phyloP scores from a whole-genome alignment of 2,329 filamentous ascomycete genomes.

The Colletotrichum melonis region DNA sequence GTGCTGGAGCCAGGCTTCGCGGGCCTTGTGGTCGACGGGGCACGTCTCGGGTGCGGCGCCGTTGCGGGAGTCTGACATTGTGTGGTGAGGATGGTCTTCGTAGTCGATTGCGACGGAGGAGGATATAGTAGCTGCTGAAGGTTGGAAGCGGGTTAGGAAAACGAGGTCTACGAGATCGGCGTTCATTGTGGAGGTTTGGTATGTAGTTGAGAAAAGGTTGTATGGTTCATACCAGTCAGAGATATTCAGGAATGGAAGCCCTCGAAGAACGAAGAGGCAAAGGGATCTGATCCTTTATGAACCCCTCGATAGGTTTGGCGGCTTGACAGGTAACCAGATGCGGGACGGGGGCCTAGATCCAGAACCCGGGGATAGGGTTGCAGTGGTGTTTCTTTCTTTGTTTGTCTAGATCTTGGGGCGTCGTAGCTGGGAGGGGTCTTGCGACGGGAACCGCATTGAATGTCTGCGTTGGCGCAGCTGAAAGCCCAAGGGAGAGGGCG shows the following conservation, averaged over 20 bases:
- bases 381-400: slow-evolving; percentile 9
- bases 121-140: neutral
- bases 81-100: neutral
- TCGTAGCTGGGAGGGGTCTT: neutral
- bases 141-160: slow-evolving; percentile 26
- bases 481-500: neutral
- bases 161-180: slow-evolving; percentile 33
- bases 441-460: slow-evolving; percentile 14
- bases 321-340: neutral
- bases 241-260: neutral
- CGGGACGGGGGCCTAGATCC: neutral
- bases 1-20: slow-evolving; percentile 86
- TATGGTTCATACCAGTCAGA: slow-evolving; percentile 4
- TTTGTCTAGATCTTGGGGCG: neutral
- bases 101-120: neutral
- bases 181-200: slow-evolving; percentile 18
- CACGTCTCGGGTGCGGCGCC: slow-evolving; percentile 22
- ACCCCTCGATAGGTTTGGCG: neutral
- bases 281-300: neutral
- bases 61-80: slow-evolving; percentile 18
- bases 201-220: neutral
- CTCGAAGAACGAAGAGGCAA: neutral
- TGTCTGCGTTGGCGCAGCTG: slow-evolving; percentile 7
- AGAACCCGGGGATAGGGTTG: neutral
- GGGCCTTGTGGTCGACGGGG: slow-evolving; percentile 66